Evolutionary conservation across 164 flowering plant genomes (phyloP).

Genomic region (Pachysandra terminalis): DNA sequence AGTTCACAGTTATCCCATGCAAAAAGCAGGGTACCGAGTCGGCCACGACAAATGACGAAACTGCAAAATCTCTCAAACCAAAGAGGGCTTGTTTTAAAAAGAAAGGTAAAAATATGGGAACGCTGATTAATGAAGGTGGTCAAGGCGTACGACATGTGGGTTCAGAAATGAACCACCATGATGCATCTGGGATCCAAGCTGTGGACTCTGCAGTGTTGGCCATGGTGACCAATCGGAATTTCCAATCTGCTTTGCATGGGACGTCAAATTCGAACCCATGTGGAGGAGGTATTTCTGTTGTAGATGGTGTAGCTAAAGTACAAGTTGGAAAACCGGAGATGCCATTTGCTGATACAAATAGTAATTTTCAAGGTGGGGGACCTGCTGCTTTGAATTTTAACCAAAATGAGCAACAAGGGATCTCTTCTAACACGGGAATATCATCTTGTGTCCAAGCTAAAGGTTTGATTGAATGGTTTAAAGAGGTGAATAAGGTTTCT

Average conservation of each 20-base stretch:
- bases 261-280: too few relatives aligned
- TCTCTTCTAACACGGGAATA: background rate
- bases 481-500: background rate
- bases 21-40: conserved; percentile 47
- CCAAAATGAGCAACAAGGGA: conserved; percentile 16
- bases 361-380: conserved; percentile 13
- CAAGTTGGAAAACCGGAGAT: background rate
- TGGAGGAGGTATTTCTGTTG: too few relatives aligned
- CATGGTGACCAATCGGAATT: too few relatives aligned
- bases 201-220: conserved; percentile 6
- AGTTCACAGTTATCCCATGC: conserved; percentile 64
- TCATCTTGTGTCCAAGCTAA: background rate
- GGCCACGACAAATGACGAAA: conserved; percentile 23
- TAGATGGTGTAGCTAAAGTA: background rate
- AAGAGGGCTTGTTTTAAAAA: conserved; percentile 54
- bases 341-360: background rate
- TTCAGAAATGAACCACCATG: conserved; percentile 6
- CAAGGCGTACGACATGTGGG: background rate
- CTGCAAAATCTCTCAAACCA: conserved; percentile 42
- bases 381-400: background rate
- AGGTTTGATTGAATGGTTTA: background rate
- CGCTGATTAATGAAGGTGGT: background rate
- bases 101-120: conserved; percentile 7
- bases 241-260: too few relatives aligned
- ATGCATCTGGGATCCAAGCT: conserved; percentile 7